Evolutionary conservation across 371 early-diverging fungal genomes (phyloP).

Genomic region (Apophysomyces trapeziformis): DNA sequence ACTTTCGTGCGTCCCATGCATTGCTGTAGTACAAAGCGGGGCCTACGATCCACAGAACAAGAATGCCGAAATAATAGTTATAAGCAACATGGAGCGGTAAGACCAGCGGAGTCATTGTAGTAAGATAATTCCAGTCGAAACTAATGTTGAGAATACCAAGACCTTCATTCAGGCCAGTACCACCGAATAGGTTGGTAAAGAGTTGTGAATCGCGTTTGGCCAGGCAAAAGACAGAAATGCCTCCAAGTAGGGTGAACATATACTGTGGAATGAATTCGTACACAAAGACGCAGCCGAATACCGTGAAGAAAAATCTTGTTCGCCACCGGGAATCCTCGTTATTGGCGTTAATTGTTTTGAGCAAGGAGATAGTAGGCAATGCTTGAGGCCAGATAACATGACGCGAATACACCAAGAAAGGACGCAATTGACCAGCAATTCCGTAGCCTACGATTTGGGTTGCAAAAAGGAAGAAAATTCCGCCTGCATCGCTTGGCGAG

Average conservation of each 20-base stretch:
- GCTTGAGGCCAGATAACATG: constrained; percentile 86
- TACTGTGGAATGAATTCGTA: constrained; percentile 56
- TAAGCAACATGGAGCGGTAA: constrained; percentile 66
- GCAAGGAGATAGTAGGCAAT: constrained; percentile 73
- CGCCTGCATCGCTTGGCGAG: constrained; percentile 44
- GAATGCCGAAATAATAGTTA: constrained; percentile 44
- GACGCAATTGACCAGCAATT: constrained; percentile 75
- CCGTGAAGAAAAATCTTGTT: constrained; percentile 55
- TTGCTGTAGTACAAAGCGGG: constrained; percentile 36
- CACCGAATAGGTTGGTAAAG: constrained; percentile 53
- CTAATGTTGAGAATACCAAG: constrained; percentile 41
- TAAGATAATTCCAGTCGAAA: constrained; percentile 52
- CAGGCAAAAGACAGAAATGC: constrained; percentile 54
- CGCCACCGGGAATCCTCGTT: constrained; percentile 66
- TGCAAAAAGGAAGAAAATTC: constrained; percentile 52
- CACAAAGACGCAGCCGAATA: constrained; percentile 40
- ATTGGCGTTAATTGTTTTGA: constrained; percentile 70
- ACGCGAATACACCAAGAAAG: constrained; percentile 77
- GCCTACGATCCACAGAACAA: constrained; percentile 29
- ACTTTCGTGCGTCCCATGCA: constrained; percentile 41
- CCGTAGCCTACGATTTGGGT: constrained; percentile 82
- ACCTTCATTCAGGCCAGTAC: constrained; percentile 44
- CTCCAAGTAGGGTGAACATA: constrained; percentile 50
- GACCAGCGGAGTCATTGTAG: constrained; percentile 55
- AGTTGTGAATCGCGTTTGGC: constrained; percentile 51